Base-by-base conservation (phyloP, 345 rosid genomes). In the Laguncularia racemosa region DNA sequence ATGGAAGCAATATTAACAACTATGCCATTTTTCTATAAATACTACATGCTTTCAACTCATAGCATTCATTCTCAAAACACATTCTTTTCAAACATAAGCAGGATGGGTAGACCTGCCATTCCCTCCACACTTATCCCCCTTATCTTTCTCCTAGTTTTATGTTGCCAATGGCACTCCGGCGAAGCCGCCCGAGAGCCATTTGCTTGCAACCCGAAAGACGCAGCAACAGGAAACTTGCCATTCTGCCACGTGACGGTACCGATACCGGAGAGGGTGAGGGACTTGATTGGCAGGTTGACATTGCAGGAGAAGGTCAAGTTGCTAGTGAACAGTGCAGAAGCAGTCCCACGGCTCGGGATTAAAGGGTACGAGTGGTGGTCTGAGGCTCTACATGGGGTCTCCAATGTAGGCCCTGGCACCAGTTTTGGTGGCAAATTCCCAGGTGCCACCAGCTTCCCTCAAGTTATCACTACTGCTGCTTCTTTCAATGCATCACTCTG, bases 361-460 rank as follows among this genome's bases (percentile, higher is more conserved):
- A 77, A 73, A 53, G 85, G 80, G 2, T 92, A 92, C 69, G 84
- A 92, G 77, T 92, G 98, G 98, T 92, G 98, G 98, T 84, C 95
- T 18, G 98, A 89, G 59, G 96, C 98, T 3, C 86, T 92, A 44
- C 98, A 92, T 21, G 98, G 98, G 2, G 86, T 92, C 53, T 79
- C 98, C 26, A 71, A 83, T 52, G 95, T 83, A 21, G 96, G 96
- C 12, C 95, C 67, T 0, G 98, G 98, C 23, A 74, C 85, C 18
- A 60, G 64, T 67, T 84, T 92, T 66, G 81, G 70, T 60, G 89
- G 85, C 53, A 64, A 56, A 65, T 80, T 82, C 68, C 83, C 77
- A 12, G 79, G 74, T 13, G 98, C 98, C 67, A 89, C 98, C 20
- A 88, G 93, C 73, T 89, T 92, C 71, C 98, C 98, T 62, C 95